A percentile compares a stretch with the other conserved stretches of the same genome.
Conservation (phyloP, 202 grass and related monocot genomes). For the Panicum virgatum region DNA sequence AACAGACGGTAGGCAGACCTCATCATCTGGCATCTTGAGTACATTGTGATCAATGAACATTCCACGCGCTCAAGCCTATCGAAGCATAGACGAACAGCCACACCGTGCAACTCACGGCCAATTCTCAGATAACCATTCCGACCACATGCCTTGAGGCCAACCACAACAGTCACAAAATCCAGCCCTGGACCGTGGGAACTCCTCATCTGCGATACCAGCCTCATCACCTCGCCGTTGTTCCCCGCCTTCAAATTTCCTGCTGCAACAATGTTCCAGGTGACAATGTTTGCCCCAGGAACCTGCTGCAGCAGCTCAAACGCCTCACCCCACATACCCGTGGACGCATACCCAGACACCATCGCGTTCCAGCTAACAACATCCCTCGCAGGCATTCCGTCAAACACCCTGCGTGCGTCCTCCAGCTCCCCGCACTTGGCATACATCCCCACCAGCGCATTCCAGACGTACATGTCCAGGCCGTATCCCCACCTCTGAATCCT, state of each 20-base stretch:
- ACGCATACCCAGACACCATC: constrained; percentile 51
- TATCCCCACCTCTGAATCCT: too few relatives aligned
- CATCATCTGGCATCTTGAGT: constrained; percentile 53
- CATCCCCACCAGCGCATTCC: constrained; percentile 64
- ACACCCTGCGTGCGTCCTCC: constrained; percentile 44
- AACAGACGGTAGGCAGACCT: too few relatives aligned
- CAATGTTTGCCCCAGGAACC: too few relatives aligned
- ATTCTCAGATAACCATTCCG: constrained; percentile 31
- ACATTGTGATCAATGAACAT: constrained; percentile 69
- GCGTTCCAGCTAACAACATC: constrained; percentile 67
- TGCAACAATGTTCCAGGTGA: too few relatives aligned
- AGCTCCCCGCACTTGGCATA: constrained; percentile 52
- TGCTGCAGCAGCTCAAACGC: constrained; percentile 60
- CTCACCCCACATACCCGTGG: constrained; percentile 23
- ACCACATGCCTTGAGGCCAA: too few relatives aligned
- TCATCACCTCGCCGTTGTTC: too few relatives aligned
- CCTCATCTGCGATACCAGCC: too few relatives aligned
- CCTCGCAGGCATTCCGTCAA: constrained; percentile 55
- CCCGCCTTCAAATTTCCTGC: too few relatives aligned
- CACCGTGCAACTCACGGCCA: constrained; percentile 58
- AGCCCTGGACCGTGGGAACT: too few relatives aligned
- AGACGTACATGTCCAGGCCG: constrained; percentile 56
- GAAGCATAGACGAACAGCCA: constrained; percentile 37
- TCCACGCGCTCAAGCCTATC: constrained; percentile 40
- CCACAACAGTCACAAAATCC: too few relatives aligned